Evolutionary conservation across 495 filamentous ascomycete genomes (phyloP).

Genomic region (Aspergillus saccharolyticus): DNA sequence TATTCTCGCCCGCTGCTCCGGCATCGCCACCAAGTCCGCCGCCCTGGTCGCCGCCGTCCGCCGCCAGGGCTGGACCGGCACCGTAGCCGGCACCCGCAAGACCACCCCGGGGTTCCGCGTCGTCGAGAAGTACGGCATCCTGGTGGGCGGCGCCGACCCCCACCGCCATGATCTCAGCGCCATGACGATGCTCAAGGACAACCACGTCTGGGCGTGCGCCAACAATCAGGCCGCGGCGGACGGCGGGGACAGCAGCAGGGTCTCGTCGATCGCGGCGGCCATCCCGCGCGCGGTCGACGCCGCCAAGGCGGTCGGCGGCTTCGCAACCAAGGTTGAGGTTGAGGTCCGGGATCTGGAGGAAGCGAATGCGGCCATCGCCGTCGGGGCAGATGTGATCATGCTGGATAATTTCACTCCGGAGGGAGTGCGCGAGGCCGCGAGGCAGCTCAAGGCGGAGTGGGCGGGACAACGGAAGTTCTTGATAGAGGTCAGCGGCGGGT

Average conservation of each 20-base stretch:
- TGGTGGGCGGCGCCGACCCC: constrained; percentile 84
- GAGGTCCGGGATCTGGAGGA: constrained; percentile 84
- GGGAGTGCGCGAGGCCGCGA: constrained; percentile 66
- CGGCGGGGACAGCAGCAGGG: constrained; percentile 9
- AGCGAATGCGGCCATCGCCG: constrained; percentile 82
- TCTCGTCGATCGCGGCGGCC: constrained; percentile 48
- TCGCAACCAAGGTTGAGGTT: constrained; percentile 90
- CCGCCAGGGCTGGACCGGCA: constrained; percentile 66
- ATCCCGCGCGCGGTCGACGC: constrained; percentile 79
- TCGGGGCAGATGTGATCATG: constrained; percentile 95
- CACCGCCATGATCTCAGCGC: constrained; percentile 87
- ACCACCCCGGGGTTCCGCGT: constrained; percentile 94
- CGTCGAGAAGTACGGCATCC: constrained; percentile 97
- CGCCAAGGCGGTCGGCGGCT: constrained; percentile 80
- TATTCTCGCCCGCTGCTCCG: constrained; percentile 84
- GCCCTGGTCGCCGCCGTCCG: constrained; percentile 49
- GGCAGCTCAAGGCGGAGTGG: constrained; percentile 72
- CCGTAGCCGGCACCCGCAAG: constrained; percentile 92
- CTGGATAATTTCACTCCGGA: constrained; percentile 86
- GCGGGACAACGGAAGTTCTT: constrained; percentile 60
- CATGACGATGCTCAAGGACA: constrained; percentile 99
- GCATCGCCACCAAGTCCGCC: constrained; percentile 69
- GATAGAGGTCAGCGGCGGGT: constrained; percentile 86
- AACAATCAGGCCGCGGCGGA: constrained; percentile 36
- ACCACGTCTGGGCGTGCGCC: constrained; percentile 84